These are phyloP conservation scores for Cyclocybe aegerita DNA, from an alignment of 768 basidiomycete genomes.

Conservation along the genomic window DNA sequence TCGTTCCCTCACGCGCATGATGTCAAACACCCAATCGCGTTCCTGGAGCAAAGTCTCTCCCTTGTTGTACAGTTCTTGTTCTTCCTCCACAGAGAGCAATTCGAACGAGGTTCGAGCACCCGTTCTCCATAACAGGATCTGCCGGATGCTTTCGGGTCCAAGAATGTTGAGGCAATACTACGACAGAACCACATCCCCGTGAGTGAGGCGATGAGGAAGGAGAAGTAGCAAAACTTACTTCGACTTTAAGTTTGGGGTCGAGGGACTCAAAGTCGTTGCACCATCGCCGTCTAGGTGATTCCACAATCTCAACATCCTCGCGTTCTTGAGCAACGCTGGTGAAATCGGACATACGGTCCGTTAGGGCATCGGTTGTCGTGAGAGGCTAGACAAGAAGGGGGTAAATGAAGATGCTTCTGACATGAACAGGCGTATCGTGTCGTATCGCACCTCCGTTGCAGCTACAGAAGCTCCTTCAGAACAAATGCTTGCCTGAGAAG, in stretches of 20 bases:
- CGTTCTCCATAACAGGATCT: conserved; percentile 72
- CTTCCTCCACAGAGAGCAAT: conserved; percentile 53
- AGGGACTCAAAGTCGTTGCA: conserved; percentile 19
- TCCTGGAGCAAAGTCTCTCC: conserved; percentile 48
- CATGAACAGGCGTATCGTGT: neutral
- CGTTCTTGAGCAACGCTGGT: conserved; percentile 1
- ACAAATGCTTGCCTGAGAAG: too few relatives aligned
- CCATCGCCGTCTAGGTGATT: conserved; percentile 11
- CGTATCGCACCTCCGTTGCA: too few relatives aligned
- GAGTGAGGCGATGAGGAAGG: neutral
- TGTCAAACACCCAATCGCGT: conserved; percentile 70
- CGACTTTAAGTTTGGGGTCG: conserved; percentile 43
- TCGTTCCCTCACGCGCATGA: conserved; percentile 43
- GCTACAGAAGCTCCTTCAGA: too few relatives aligned
- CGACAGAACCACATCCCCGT: neutral
- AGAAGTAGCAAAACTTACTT: conserved; percentile 32
- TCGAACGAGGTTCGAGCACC: conserved; percentile 52
- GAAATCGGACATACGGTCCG: conserved; percentile 7
- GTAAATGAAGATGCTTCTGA: conserved; percentile 1
- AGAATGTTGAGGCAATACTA: conserved; percentile 76
- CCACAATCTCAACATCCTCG: neutral
- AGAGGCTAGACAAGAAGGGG: neutral
- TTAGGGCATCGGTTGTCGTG: neutral
- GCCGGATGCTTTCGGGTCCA: conserved; percentile 68
- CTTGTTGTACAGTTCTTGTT: conserved; percentile 49